These are phyloP conservation scores for Tylopilus microsporus DNA, from an alignment of 1,284 basidiomycete species.

Conservation along the genomic window DNA sequence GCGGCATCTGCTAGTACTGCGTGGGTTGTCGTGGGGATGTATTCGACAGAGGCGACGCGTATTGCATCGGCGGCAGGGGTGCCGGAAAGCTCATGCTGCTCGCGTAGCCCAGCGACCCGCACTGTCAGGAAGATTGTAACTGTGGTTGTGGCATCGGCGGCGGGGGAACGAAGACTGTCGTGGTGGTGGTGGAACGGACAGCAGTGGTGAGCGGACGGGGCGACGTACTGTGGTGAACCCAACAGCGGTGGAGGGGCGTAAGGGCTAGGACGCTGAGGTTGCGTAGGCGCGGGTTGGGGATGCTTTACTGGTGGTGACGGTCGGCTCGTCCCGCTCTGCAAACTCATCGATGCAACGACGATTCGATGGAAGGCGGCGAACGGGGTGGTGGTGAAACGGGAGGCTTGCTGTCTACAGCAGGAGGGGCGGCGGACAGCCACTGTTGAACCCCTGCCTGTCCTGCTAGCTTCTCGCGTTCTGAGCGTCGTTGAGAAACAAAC, in stretches of 20 bases:
- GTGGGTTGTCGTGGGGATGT: slow-evolving; percentile 11
- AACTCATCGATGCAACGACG: slow-evolving; percentile 53
- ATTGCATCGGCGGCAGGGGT: slow-evolving; percentile 28
- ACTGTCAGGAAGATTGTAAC: slow-evolving; percentile 23
- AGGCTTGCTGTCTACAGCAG: slow-evolving; percentile 47
- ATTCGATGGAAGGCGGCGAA: slow-evolving; percentile 41
- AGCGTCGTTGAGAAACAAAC: slow-evolving; percentile 62
- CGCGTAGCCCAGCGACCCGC: slow-evolving; percentile 25
- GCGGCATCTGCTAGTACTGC: slow-evolving; percentile 28
- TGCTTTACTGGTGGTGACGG: slow-evolving; percentile 31
- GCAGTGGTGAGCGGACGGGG: slow-evolving; percentile 28
- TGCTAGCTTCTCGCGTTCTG: slow-evolving; percentile 68
- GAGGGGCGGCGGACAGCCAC: slow-evolving; percentile 46
- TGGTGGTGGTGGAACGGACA: slow-evolving; percentile 14
- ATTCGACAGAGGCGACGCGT: slow-evolving; percentile 19
- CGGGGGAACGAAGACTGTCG: slow-evolving; percentile 20
- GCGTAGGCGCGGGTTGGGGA: slow-evolving; percentile 28
- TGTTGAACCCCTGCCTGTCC: slow-evolving; percentile 70
- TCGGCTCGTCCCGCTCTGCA: slow-evolving; percentile 19
- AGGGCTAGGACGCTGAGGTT: slow-evolving; percentile 34
- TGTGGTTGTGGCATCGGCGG: slow-evolving; percentile 31
- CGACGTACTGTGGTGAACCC: slow-evolving; percentile 21
- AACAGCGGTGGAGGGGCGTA: slow-evolving; percentile 42
- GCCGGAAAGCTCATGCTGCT: slow-evolving; percentile 28
- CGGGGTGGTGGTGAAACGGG: slow-evolving; percentile 45